phyloP scores from a whole-genome alignment of 169 alveolate genomes.

The Eimeria praecox region DNA sequence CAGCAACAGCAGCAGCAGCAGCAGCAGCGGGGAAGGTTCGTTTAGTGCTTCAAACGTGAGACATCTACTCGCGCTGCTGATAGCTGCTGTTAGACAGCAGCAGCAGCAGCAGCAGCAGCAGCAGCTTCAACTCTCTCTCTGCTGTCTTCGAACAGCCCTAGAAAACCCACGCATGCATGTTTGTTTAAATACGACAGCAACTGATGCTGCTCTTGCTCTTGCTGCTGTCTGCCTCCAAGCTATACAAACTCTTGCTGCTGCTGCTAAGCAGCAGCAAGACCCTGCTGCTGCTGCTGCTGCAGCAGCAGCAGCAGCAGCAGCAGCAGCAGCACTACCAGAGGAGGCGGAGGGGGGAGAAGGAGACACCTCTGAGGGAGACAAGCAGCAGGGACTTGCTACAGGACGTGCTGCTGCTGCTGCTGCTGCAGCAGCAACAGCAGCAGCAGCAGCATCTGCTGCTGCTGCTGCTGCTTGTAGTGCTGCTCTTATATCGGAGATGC shows the following conservation, averaged over 20 bases:
- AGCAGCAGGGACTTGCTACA: not conserved
- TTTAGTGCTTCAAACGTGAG: slow-evolving; percentile 41
- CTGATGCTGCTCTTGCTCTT: slow-evolving; percentile 52
- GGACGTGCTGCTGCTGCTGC: not conserved
- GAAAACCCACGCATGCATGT: slow-evolving; percentile 13
- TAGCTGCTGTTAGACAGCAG: slow-evolving; percentile 19
- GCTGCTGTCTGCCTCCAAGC: slow-evolving; percentile 52
- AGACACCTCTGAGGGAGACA: not conserved
- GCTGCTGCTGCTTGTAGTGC: not conserved
- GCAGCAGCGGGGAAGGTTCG: slow-evolving; percentile 41
- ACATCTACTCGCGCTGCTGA: slow-evolving; percentile 52
- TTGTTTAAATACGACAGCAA: not conserved
- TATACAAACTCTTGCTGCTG: not conserved
- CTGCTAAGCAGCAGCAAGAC: not conserved
- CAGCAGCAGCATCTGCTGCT: no score
- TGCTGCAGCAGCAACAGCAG: not conserved
- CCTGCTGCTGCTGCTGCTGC: slow-evolving; percentile 17
- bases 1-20: slow-evolving; percentile 47
- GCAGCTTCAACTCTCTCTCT: slow-evolving; percentile 26
- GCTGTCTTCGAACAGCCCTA: slow-evolving; percentile 26
- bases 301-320: not conserved
- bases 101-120: slow-evolving; percentile 25
- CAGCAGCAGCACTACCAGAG: not conserved
- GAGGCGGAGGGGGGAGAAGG: not conserved
- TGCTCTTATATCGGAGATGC: slow-evolving; percentile 31